phyloP scores from a whole-genome alignment of 768 basidiomycete species.

The Rossbeevera mucosa region DNA sequence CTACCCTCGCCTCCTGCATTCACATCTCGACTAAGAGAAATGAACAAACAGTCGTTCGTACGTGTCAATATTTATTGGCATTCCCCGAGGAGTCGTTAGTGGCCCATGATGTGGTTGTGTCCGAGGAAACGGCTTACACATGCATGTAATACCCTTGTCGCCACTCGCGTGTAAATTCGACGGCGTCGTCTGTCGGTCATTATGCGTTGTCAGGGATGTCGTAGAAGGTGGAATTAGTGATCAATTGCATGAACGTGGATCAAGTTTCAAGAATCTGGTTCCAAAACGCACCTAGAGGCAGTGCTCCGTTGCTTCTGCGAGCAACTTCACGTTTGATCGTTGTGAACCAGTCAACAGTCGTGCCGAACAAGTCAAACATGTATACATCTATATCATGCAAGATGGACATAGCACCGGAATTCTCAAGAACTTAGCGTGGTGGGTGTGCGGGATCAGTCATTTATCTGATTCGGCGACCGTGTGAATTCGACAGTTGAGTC shows the following conservation, averaged over 20 bases:
- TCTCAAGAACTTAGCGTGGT: no score
- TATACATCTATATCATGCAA: slow-evolving; percentile 36
- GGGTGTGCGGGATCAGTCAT: no score
- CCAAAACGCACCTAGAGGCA: slow-evolving; percentile 15
- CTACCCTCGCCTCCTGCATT: slow-evolving; percentile 45
- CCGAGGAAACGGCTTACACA: slow-evolving; percentile 14
- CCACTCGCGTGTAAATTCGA: slow-evolving; percentile 54
- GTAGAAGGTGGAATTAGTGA: background rate
- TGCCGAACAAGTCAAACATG: slow-evolving; percentile 49
- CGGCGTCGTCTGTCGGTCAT: slow-evolving; percentile 16
- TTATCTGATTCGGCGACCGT: no score
- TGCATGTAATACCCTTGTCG: slow-evolving; percentile 41
- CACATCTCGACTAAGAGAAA: slow-evolving; percentile 34
- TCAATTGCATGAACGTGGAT: background rate
- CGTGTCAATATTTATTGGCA: background rate
- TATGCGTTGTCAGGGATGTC: background rate
- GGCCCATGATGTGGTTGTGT: background rate
- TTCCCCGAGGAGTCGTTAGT: background rate
- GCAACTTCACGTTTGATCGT: slow-evolving; percentile 20
- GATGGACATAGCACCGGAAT: background rate
- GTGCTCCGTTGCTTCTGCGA: slow-evolving; percentile 7
- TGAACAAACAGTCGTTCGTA: background rate
- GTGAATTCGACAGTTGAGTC: no score
- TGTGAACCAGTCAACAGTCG: slow-evolving; percentile 42
- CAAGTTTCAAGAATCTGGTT: background rate